Evolutionary conservation across 768 basidiomycete species (phyloP).

Genomic region (Kwoniella dejecticola): DNA sequence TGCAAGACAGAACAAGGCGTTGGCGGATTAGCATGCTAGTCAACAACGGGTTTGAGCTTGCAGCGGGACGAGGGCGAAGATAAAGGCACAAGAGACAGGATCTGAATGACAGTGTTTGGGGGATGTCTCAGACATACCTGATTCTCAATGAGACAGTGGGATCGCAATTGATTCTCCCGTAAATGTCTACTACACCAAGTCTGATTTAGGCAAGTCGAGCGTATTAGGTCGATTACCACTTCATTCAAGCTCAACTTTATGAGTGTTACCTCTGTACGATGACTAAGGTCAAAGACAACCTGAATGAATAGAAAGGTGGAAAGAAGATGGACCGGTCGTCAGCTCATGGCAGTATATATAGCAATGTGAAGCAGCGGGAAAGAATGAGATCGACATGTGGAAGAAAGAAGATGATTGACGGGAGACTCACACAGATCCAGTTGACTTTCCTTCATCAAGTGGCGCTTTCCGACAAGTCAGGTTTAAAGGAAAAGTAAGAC

Average conservation of each 20-base stretch:
- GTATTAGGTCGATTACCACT: not conserved
- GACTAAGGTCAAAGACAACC: not conserved
- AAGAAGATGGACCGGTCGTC: not conserved
- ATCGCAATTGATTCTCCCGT: constrained; percentile 5
- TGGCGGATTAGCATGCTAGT: not conserved
- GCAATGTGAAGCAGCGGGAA: not conserved
- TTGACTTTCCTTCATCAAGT: not conserved
- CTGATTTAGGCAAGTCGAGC: constrained; percentile 3
- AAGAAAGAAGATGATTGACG: not conserved
- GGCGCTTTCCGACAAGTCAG: not conserved
- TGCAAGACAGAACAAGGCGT: not conserved
- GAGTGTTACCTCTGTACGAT: not conserved
- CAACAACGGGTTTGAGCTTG: not conserved
- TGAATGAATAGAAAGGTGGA: too few relatives aligned
- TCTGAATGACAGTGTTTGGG: not conserved
- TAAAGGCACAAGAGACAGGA: not conserved
- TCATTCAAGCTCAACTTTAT: constrained; percentile 7
- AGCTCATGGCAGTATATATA: not conserved
- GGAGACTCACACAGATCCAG: constrained; percentile 9
- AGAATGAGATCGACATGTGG: too few relatives aligned
- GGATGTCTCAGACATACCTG: constrained; percentile 6
- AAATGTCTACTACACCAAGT: not conserved
- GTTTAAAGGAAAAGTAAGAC: not conserved
- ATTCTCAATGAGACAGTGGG: not conserved
- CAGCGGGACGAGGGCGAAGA: not conserved